Evolutionary conservation across 164 flowering plant species (phyloP), one percentile per base, ranked within the genome.

Genomic region (Nymphaea colorata): DNA sequence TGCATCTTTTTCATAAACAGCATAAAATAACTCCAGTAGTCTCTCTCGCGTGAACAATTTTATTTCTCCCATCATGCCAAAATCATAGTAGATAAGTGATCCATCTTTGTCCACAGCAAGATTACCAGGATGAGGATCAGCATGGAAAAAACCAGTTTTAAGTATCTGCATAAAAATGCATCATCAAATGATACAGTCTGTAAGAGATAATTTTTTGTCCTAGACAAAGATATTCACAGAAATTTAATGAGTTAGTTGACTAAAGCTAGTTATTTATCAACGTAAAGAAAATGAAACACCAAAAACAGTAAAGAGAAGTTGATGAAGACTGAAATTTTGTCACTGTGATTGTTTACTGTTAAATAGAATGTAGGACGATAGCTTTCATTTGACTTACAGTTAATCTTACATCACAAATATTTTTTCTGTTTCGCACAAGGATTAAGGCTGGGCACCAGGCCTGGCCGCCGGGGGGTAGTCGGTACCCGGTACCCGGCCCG

Each of bases 31-130:
- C 4, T 86, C 90, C 3, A 91, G 85, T 79, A 93, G 73, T 75
- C 91, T 89, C 76, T 85, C 84, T 51, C 85, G 79, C 0, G 97
- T 93, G 71, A 89, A 90, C 36, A 88, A 68, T 74, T 89, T 93
- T 59, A 93, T 89, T 53, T 90, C 97, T 69, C 98, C 98, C 98
- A 93, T 93, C 98, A 93, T 93, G 53, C 98, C 98, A 77, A 93
- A 93, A 72, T 91, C 98, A 77, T 91, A 93, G 72, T 89, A 93
- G 70, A 93, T 93, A 71, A 93, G 80, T 68, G 96, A 65, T 76
- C 86, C 91, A 79, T 89, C 98, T 67, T 64, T 70, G 68, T 93
- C 97, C 62, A 93, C 82, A 42, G 98, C 97, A 72, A 91, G 94
- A 78, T 93, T 93, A 71, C 98, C 98, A 65, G 98, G 98, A 75